Evolutionary conservation across 768 basidiomycete species (phyloP).

Genomic region (Boletus speciosus): DNA sequence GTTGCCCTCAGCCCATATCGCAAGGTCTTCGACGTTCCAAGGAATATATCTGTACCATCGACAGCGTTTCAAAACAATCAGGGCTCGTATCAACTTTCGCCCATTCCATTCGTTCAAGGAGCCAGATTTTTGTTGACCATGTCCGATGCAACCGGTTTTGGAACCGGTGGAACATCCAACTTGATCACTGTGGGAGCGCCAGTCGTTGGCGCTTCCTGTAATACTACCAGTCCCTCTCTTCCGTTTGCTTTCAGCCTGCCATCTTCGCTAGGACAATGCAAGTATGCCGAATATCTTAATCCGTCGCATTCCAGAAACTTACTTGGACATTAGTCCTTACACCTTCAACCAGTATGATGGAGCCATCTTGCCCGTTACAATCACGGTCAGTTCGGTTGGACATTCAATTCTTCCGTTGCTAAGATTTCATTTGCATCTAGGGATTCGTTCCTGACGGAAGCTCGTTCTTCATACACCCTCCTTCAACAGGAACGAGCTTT

Average conservation of each 20-base stretch:
- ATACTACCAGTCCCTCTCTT: slow-evolving; percentile 42
- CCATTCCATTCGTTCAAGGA: slow-evolving; percentile 40
- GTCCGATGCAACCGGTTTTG: slow-evolving; percentile 72
- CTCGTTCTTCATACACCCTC: slow-evolving; percentile 43
- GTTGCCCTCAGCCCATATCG: slow-evolving; percentile 5
- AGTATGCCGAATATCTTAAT: slow-evolving; percentile 34
- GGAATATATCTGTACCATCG: slow-evolving; percentile 52
- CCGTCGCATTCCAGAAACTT: not conserved
- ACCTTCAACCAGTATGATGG: slow-evolving; percentile 41
- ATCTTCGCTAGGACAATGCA: slow-evolving; percentile 56
- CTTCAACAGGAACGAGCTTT: slow-evolving; percentile 34
- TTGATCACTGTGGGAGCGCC: slow-evolving; percentile 49
- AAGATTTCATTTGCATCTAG: slow-evolving; percentile 27
- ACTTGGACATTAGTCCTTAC: slow-evolving; percentile 38
- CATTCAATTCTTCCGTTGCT: not conserved
- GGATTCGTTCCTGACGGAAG: slow-evolving; percentile 64
- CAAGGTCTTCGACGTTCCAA: slow-evolving; percentile 53
- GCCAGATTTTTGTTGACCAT: slow-evolving; percentile 54
- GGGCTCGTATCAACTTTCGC: slow-evolving; percentile 47
- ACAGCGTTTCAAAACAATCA: slow-evolving; percentile 51
- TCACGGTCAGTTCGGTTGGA: slow-evolving; percentile 39
- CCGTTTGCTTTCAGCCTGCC: slow-evolving; percentile 51
- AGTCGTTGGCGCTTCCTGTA: slow-evolving; percentile 42
- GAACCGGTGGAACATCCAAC: slow-evolving; percentile 54
- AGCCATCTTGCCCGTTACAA: slow-evolving; percentile 53